Evolutionary conservation across 1,284 basidiomycete species (phyloP).

Genomic region (Wolfiporia cocos): DNA sequence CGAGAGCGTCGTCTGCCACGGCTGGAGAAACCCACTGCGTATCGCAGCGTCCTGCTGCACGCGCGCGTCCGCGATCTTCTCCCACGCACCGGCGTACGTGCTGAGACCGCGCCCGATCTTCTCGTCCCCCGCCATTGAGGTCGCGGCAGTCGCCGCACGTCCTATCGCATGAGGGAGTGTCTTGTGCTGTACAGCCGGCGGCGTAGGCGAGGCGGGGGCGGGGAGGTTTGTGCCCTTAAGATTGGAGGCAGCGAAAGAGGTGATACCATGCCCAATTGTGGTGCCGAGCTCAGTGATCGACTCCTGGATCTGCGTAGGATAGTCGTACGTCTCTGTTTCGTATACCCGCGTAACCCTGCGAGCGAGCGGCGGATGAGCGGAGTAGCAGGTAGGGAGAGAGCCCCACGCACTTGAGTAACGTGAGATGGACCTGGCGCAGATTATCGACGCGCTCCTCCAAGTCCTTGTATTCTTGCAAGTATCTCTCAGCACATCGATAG

Average conservation of each 20-base stretch:
- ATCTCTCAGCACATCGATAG: neutral
- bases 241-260: conserved; percentile 84
- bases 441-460: conserved; percentile 94
- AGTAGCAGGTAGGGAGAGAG: no score
- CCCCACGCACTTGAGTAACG: conserved; percentile 67
- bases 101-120: conserved; percentile 74
- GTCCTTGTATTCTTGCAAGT: conserved; percentile 82
- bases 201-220: conserved; percentile 58
- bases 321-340: conserved; percentile 86
- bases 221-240: conserved; percentile 88
- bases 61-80: conserved; percentile 84
- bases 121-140: conserved; percentile 52
- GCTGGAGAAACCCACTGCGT: conserved; percentile 70
- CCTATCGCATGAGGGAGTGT: conserved; percentile 93
- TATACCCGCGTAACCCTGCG: conserved; percentile 79
- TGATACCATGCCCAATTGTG: conserved; percentile 74
- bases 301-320: conserved; percentile 75
- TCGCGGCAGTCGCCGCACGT: conserved; percentile 76
- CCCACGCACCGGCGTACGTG: conserved; percentile 80
- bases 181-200: conserved; percentile 69
- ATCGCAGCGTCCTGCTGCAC: conserved; percentile 81
- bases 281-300: conserved; percentile 67
- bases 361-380: no score
- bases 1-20: conserved; percentile 88
- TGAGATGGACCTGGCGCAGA: conserved; percentile 74